A percentile compares a stretch with the other conserved stretches of the same genome.
Evolutionary conservation across 768 basidiomycete species (phyloP).

Genomic region (Russula lepida): DNA sequence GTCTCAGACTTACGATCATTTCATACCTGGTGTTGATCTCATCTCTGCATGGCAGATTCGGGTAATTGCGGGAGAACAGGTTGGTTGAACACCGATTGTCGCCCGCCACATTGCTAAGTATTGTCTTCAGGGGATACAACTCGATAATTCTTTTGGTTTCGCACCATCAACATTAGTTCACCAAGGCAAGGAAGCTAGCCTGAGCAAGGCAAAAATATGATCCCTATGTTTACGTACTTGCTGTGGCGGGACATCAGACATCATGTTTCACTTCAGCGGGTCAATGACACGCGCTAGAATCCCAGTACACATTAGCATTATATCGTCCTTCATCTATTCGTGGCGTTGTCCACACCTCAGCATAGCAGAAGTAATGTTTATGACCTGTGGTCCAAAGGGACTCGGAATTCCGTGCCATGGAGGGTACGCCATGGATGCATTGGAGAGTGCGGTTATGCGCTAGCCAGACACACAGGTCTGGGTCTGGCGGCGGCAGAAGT

Average conservation of each 20-base stretch:
- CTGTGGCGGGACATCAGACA: neutral
- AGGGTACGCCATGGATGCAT: too few species aligned
- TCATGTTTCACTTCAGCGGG: neutral
- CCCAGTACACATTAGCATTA: neutral
- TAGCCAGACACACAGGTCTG: too few species aligned
- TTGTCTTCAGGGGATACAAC: conserved; percentile 45
- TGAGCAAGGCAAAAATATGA: conserved; percentile 60
- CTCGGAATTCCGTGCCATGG: too few species aligned
- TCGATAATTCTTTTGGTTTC: conserved; percentile 75
- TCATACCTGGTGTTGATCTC: conserved; percentile 9
- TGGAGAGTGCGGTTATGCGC: too few species aligned
- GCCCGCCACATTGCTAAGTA: neutral
- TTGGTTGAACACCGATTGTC: conserved; percentile 29
- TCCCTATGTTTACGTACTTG: neutral
- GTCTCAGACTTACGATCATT: neutral
- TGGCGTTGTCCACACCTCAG: neutral
- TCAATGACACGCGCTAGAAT: neutral
- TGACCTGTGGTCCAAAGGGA: neutral
- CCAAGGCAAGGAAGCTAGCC: conserved; percentile 55
- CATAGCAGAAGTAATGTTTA: neutral
- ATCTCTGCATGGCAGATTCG: conserved; percentile 46
- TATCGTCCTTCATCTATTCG: neutral
- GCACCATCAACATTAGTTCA: conserved; percentile 79
- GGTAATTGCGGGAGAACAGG: conserved; percentile 76
- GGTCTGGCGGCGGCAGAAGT: too few species aligned